Evolutionary conservation across 2,329 filamentous ascomycete species (phyloP).

Genomic region (Hypocreales sp.): DNA sequence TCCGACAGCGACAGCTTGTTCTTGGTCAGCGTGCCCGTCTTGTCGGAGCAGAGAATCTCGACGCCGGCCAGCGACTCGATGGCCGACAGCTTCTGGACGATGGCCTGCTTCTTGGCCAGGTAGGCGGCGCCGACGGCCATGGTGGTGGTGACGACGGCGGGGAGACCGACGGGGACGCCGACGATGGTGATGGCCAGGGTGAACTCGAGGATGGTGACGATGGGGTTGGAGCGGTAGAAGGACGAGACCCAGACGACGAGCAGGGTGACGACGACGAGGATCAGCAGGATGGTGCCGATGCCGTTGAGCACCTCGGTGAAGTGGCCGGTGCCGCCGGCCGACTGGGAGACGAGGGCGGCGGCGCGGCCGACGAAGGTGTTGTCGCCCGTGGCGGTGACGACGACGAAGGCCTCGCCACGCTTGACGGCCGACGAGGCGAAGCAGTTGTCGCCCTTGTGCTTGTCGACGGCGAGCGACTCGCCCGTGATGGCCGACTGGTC

Average conservation of each 20-base stretch:
- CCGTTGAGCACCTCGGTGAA: constrained; percentile 85
- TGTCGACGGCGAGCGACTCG: constrained; percentile 83
- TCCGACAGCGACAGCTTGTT: constrained; percentile 84
- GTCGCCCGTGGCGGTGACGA: constrained; percentile 75
- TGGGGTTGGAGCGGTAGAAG: constrained; percentile 75
- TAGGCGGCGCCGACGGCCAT: constrained; percentile 90
- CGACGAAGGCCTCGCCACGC: constrained; percentile 72
- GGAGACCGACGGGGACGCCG: constrained; percentile 84
- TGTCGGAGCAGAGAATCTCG: constrained; percentile 88
- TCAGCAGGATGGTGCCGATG: constrained; percentile 65
- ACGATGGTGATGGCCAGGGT: constrained; percentile 83
- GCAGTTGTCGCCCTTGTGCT: constrained; percentile 66
- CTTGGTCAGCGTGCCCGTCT: constrained; percentile 86
- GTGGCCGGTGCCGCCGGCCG: constrained; percentile 60
- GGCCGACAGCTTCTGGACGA: constrained; percentile 82
- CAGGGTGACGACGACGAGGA: constrained; percentile 68
- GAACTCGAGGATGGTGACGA: constrained; percentile 67
- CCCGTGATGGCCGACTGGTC: constrained; percentile 88
- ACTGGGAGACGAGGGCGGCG: constrained; percentile 70
- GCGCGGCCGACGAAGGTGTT: constrained; percentile 82
- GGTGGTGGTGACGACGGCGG: constrained; percentile 83
- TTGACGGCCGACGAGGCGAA: constrained; percentile 82
- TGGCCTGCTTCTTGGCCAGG: constrained; percentile 82
- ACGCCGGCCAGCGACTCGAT: constrained; percentile 88
- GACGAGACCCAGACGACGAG: constrained; percentile 73